Conservation (phyloP, 371 early-diverging fungal species). For the Mortierella sp. region DNA sequence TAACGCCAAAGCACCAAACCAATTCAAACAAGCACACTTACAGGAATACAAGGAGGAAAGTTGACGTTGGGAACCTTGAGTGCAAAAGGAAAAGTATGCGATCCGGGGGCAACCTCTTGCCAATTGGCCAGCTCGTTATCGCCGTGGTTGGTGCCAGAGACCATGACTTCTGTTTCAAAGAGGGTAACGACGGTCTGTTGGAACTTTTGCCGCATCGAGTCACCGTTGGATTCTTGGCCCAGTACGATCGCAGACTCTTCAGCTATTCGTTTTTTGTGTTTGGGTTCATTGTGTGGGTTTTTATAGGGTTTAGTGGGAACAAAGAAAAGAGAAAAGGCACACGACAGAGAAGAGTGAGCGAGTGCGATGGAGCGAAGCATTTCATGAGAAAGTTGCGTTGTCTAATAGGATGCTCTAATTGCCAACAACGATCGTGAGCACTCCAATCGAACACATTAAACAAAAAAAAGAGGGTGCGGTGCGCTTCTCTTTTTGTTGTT, state of each 20-base stretch:
- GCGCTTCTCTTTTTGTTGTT: not conserved
- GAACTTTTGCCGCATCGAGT: conserved; percentile 52
- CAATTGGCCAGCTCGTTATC: conserved; percentile 64
- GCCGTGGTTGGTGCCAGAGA: conserved; percentile 36
- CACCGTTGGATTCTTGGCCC: conserved; percentile 55
- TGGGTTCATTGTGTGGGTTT: not conserved
- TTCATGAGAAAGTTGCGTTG: not conserved
- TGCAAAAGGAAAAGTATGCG: conserved; percentile 71
- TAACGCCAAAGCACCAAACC: not conserved
- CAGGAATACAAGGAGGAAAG: conserved; percentile 57
- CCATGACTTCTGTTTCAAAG: conserved; percentile 49
- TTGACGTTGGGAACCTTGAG: conserved; percentile 66
- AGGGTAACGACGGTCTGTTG: conserved; percentile 54
- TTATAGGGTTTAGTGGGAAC: too few species aligned
- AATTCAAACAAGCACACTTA: conserved; percentile 22
- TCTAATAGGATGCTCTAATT: not conserved
- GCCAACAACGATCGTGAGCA: conserved; percentile 1
- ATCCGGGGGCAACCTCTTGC: conserved; percentile 68
- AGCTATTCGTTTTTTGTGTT: conserved; percentile 17
- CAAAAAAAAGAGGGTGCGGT: not conserved
- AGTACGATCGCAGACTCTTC: conserved; percentile 53
- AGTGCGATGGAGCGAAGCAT: too few species aligned
- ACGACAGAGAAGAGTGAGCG: not conserved
- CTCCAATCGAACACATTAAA: not conserved
- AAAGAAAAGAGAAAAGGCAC: not conserved